Percentiles rank a stretch among this genome's conserved stretches.
These are phyloP conservation scores for Gossypioides kirkii DNA, from an alignment of 345 rosid genomes.

Conservation along the genomic window DNA sequence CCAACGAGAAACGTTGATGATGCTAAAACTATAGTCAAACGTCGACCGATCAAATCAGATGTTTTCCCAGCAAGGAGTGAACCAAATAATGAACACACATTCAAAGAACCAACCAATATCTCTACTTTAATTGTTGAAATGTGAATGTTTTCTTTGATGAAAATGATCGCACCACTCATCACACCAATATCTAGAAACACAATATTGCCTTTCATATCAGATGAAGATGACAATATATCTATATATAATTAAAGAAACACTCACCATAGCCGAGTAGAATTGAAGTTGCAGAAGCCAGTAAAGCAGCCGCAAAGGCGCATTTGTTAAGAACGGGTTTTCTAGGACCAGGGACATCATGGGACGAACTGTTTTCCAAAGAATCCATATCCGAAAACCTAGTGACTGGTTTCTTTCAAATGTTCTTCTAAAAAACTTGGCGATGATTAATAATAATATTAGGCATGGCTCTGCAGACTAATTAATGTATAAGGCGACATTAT, in stretches of 20 bases:
- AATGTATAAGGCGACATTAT: neutral
- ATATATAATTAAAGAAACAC: neutral
- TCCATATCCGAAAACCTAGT: neutral
- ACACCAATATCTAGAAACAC: neutral
- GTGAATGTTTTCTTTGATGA: neutral
- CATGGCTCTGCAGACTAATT: neutral
- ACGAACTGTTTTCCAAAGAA: neutral
- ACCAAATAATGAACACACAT: neutral
- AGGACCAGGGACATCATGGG: neutral
- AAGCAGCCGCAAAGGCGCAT: neutral
- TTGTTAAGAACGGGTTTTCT: neutral
- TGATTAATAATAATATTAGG: no score
- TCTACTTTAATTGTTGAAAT: neutral
- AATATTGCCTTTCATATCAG: no score
- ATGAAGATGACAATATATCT: no score
- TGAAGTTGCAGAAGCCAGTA: neutral
- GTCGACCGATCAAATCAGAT: slow-evolving; percentile 2
- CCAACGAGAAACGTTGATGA: neutral
- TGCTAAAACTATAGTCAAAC: neutral
- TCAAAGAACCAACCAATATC: neutral
- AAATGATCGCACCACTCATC: slow-evolving; percentile 1
- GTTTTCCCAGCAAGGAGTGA: neutral
- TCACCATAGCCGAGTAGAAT: neutral
- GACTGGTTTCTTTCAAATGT: neutral
- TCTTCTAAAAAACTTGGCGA: no score